Evolutionary conservation across 129 eudicot genomes (phyloP), one percentile per base, ranked within the genome.

Genomic region (Ambrosia artemisiifolia): DNA sequence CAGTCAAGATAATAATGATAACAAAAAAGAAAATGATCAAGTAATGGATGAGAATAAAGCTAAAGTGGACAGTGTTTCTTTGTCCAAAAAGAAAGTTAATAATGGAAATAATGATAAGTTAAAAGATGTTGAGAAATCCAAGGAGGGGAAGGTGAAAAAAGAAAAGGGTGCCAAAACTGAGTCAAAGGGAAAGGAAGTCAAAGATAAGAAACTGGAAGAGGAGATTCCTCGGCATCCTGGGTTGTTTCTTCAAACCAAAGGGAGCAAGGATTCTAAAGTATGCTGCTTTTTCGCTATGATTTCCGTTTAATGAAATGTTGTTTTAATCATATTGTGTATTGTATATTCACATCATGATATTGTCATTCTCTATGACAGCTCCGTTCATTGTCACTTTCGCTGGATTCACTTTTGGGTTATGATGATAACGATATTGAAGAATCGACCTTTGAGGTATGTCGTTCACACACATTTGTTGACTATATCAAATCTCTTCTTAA

Each of bases 211-310:
- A 76, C 82, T 71, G 66, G 67, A 71, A 13, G 91, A 86, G 32
- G 97, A 95, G 67, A 86, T 86, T 79, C 97, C 99, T 70, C 84
- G 94, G 65, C 96, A 87, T 67, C 99, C 99, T 67, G 97, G 99
- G 48, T 63, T 91, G 66, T 18, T 95, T 66, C 83, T 95, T 46
- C 94, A 82, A 81, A 95, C 95, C 24, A 95, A 79, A 78, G 92
- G 87, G 78, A 75, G 68, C 82, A 91, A 83, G 71, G 82, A 79
- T 81, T 75, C 88, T 65, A 95, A 88, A 74, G 99, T 91, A 86
- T 36, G 91, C 79, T 33, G 34, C 10, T 75, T 18, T 51, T 46
- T 61, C 12, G 24, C 54, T 11, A 34, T 11, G 18, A 38, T 7
- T 56, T 24, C 28, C 16, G 56, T 36, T 46, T 53, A 24, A 6